These are phyloP conservation scores for Circinella umbellata DNA, from an alignment of 371 early-diverging fungal species.

Conservation along the genomic window DNA sequence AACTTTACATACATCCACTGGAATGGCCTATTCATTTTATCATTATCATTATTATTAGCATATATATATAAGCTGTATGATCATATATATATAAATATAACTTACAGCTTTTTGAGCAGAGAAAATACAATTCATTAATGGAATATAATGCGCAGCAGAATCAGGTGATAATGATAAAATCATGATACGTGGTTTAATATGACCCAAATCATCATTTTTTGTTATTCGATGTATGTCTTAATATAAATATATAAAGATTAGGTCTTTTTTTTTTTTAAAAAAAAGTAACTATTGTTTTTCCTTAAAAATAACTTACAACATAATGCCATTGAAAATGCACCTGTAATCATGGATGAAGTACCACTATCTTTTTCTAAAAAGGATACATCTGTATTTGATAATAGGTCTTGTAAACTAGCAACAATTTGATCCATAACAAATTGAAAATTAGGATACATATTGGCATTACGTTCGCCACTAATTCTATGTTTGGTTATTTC, in stretches of 20 bases:
- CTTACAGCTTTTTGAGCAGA: slow-evolving; percentile 89
- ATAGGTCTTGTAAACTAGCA: slow-evolving; percentile 45
- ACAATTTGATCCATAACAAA: slow-evolving; percentile 64
- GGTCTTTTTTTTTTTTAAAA: neutral
- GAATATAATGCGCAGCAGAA: slow-evolving; percentile 87
- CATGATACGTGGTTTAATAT: slow-evolving; percentile 82
- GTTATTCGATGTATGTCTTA: slow-evolving; percentile 71
- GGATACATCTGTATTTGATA: slow-evolving; percentile 44
- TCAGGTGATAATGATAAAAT: slow-evolving; percentile 88
- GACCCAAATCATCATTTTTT: slow-evolving; percentile 61
- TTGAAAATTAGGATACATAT: slow-evolving; percentile 67
- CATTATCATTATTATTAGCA: neutral
- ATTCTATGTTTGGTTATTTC: slow-evolving; percentile 18
- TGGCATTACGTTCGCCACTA: slow-evolving; percentile 48
- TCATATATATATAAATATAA: neutral
- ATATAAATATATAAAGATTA: neutral
- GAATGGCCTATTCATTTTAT: slow-evolving; percentile 61
- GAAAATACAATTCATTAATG: slow-evolving; percentile 96
- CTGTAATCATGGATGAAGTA: slow-evolving; percentile 55
- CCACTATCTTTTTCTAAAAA: slow-evolving; percentile 48
- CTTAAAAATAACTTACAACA: slow-evolving; percentile 48
- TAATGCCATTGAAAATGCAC: slow-evolving; percentile 64
- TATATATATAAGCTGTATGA: too few relatives aligned
- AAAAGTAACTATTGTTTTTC: neutral
- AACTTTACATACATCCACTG: slow-evolving; percentile 89